Conservation (phyloP, 2,329 filamentous ascomycete species). For the Sporothrix phasma region DNA sequence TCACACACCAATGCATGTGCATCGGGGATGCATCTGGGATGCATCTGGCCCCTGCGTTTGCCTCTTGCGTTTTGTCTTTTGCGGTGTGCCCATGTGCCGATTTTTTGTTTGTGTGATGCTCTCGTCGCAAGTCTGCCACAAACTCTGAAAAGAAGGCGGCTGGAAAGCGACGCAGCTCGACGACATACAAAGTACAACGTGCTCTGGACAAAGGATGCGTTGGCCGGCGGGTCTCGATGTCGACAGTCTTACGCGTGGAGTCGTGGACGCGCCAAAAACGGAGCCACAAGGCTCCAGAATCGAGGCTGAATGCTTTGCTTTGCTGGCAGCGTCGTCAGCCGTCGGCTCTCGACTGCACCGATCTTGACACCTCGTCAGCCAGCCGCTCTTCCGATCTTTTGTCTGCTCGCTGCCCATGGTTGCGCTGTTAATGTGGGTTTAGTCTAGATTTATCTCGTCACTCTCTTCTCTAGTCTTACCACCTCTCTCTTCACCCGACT, state of each 20-base stretch:
- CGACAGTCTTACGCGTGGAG: not conserved
- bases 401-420: no score
- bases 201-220: not conserved
- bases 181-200: not conserved
- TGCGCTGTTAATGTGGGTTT: no score
- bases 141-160: not conserved
- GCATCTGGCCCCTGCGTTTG: not conserved
- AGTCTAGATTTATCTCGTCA: no score
- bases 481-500: not conserved
- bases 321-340: not conserved
- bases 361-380: not conserved
- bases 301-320: constrained; percentile 6
- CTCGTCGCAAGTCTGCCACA: no score
- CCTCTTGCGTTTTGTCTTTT: no score
- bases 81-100: not conserved
- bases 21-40: no score
- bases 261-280: not conserved
- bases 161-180: not conserved
- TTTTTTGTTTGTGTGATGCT: not conserved
- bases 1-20: not conserved
- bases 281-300: not conserved
- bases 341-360: not conserved
- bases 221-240: not conserved
- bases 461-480: not conserved
- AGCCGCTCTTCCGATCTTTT: no score